Evolutionary conservation across 306 rosid species (phyloP).

Genomic region (Acacia melanoxylon): DNA sequence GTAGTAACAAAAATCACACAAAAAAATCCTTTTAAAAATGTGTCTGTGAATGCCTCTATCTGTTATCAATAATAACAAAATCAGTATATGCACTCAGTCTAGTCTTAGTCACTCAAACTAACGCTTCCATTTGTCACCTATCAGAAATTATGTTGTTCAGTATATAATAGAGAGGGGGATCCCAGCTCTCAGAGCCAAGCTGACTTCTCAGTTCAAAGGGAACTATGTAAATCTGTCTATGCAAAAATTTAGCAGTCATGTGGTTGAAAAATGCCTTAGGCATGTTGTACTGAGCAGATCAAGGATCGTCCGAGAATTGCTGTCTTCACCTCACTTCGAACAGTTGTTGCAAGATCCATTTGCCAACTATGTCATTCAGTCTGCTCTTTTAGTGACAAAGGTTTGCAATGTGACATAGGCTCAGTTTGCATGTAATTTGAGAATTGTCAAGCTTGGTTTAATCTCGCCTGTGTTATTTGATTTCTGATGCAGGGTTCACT

Average conservation of each 20-base stretch:
- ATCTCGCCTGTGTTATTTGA: neutral
- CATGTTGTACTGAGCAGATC: slow-evolving; percentile 46
- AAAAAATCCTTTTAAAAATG: neutral
- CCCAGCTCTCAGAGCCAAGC: slow-evolving; percentile 35
- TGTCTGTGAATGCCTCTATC: neutral
- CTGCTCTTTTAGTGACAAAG: slow-evolving; percentile 60
- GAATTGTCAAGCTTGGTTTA: neutral
- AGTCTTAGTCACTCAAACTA: neutral
- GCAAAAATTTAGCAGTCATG: slow-evolving; percentile 77
- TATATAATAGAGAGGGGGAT: slow-evolving; percentile 53
- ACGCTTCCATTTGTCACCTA: neutral
- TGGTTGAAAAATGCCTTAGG: slow-evolving; percentile 68
- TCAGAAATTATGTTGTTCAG: slow-evolving; percentile 82
- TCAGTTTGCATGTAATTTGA: neutral
- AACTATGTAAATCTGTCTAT: slow-evolving; percentile 50
- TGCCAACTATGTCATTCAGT: slow-evolving; percentile 74
- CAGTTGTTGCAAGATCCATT: slow-evolving; percentile 68
- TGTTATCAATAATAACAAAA: neutral
- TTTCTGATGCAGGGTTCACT: slow-evolving; percentile 53
- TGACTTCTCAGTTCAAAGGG: slow-evolving; percentile 58
- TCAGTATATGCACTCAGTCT: neutral
- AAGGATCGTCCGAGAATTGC: slow-evolving; percentile 56
- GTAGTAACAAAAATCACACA: neutral
- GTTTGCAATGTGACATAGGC: slow-evolving; percentile 28
- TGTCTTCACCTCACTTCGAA: slow-evolving; percentile 47